phyloP scores from a whole-genome alignment of 208 protist species.

The Phytomonas francai region DNA sequence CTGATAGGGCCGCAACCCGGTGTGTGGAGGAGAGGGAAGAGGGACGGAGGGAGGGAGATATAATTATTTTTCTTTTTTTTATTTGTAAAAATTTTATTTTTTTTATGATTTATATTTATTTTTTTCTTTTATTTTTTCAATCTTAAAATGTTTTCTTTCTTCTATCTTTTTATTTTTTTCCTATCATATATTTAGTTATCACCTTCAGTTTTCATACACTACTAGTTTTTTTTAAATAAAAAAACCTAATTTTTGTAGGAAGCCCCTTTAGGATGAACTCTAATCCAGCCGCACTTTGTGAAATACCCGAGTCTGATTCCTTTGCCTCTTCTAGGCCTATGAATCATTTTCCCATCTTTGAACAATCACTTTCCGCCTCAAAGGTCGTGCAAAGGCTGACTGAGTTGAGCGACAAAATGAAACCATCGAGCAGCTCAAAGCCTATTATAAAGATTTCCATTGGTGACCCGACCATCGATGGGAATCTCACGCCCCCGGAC shows the following conservation, averaged over 20 bases:
- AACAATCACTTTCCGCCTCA: slow-evolving; percentile 28
- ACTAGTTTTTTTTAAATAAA: slow-evolving; percentile 6
- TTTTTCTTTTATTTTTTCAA: not conserved
- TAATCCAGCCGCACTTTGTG: not conserved
- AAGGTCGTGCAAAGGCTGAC: slow-evolving; percentile 77
- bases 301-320: not conserved
- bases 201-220: not conserved
- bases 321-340: slow-evolving; percentile 3
- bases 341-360: slow-evolving; percentile 14
- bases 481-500: slow-evolving; percentile 49
- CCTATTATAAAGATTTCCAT: slow-evolving; percentile 46
- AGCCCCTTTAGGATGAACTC: no score
- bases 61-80: slow-evolving; percentile 7
- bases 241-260: no score
- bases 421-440: slow-evolving; percentile 45
- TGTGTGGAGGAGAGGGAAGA: slow-evolving; percentile 3
- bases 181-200: slow-evolving; percentile 9
- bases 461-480: slow-evolving; percentile 63
- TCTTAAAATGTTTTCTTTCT: not conserved
- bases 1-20: slow-evolving; percentile 6
- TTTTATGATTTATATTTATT: slow-evolving; percentile 17
- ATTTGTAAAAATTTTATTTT: slow-evolving; percentile 1
- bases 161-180: slow-evolving; percentile 4
- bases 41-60: slow-evolving; percentile 2
- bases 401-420: slow-evolving; percentile 76